Percentiles rank a stretch among this genome's conserved stretches.
phyloP scores from a whole-genome alignment of 345 rosid genomes.

The Sapria himalayana region DNA sequence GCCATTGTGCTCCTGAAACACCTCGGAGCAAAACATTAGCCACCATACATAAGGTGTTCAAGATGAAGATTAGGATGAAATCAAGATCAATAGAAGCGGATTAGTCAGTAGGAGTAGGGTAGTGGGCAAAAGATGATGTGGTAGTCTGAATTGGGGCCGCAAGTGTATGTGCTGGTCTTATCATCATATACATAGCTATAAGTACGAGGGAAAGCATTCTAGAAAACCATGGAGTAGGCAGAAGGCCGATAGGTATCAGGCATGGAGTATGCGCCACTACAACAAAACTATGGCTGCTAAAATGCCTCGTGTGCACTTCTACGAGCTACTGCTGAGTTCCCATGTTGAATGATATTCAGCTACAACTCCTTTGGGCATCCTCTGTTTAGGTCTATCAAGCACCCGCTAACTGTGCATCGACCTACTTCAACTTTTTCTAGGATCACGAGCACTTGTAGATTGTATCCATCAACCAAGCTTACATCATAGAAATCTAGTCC shows the following conservation, averaged over 20 bases:
- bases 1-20: too few relatives aligned
- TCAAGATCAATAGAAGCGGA: too few relatives aligned
- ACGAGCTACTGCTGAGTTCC: conserved; percentile 25
- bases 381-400: conserved; percentile 60
- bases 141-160: conserved; percentile 49
- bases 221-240: conserved; percentile 39
- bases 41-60: too few relatives aligned
- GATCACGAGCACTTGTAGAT: conserved; percentile 39
- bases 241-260: conserved; percentile 72
- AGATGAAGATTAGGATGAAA: too few relatives aligned
- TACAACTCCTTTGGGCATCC: conserved; percentile 48
- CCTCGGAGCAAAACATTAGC: too few relatives aligned
- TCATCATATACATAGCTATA: conserved; percentile 89
- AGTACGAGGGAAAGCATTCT: conserved; percentile 74
- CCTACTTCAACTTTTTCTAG: conserved; percentile 28
- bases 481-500: conserved; percentile 77
- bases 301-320: conserved; percentile 90
- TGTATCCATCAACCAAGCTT: conserved; percentile 62
- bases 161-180: conserved; percentile 71
- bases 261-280: conserved; percentile 48
- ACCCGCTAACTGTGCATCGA: conserved; percentile 67
- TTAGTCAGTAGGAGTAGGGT: conserved; percentile 61
- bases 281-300: conserved; percentile 47
- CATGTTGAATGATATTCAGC: conserved; percentile 15
- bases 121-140: conserved; percentile 62